These are phyloP conservation scores for Aureobasidium uvarum DNA, from an alignment of 2,329 filamentous ascomycete species.

Conservation along the genomic window DNA sequence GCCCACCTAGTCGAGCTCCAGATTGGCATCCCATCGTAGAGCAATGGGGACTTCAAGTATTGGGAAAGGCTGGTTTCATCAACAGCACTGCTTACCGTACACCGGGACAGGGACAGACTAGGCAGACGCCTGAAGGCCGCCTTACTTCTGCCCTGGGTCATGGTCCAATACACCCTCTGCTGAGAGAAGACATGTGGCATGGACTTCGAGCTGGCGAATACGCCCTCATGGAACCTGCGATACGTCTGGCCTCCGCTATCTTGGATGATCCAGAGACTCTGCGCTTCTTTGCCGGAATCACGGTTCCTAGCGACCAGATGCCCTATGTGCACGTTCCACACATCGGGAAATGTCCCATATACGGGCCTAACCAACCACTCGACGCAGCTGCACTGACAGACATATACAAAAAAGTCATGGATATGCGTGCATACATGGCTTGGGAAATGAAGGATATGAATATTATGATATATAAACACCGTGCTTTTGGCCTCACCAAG, in stretches of 20 bases:
- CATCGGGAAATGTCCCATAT: neutral
- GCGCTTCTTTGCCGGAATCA: conserved; percentile 8
- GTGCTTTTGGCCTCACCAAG: neutral
- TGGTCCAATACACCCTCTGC: conserved; percentile 3
- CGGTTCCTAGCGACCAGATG: neutral
- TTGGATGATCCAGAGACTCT: neutral
- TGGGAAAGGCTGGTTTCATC: conserved; percentile 5
- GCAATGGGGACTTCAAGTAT: conserved; percentile 7
- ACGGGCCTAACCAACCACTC: neutral
- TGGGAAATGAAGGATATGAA: neutral
- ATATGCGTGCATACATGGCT: neutral
- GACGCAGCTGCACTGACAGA: neutral
- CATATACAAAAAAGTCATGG: neutral
- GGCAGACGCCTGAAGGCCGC: neutral
- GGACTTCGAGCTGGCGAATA: neutral
- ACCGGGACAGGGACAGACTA: neutral
- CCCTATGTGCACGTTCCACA: neutral
- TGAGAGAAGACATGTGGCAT: conserved; percentile 8
- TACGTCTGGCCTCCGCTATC: conserved; percentile 10
- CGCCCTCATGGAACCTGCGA: conserved; percentile 7
- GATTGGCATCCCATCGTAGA: conserved; percentile 16
- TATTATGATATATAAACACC: neutral
- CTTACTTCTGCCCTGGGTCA: neutral
- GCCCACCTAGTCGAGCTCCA: conserved; percentile 2
- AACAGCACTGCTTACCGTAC: neutral